Evolutionary conservation across 2,329 filamentous ascomycete genomes (phyloP), one percentile per base, ranked within the genome.

Genomic region (Fusarium bactridioides): DNA sequence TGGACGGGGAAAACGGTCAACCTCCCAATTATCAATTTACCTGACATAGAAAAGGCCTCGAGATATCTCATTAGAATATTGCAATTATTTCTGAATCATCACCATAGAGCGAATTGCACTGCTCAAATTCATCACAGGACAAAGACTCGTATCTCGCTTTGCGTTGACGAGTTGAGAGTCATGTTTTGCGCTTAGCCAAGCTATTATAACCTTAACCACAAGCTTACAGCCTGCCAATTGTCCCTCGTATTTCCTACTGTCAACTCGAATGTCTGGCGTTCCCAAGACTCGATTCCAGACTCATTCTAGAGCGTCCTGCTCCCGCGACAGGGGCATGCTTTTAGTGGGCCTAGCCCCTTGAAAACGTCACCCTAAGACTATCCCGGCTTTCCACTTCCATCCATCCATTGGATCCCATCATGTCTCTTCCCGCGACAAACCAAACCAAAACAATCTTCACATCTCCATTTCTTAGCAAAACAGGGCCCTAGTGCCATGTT

Each of bases 401-500:
- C 41, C 40, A 40, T 41, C 35, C 57, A 21, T 41, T 50, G 35
- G 35, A 37, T 37, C 18, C 58, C 64, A 69, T 69, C 57, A 64
- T 69, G 66, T 45, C 51, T 64, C 29, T 56, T 38, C 44, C 50
- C 58, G 68, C 58, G 48, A 63, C 40, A 35, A 31, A n/a, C 35
- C 43, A 43, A 61, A 48, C 35, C 33, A 43, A 61, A 48, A 19
- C 23, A 63, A 56, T 41, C 37, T n/a, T 41, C 23, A 44, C 41
- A 47, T 41, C 47, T 29, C 43, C 38, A 21, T 27, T 19, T 54
- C 23, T 37, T 33, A 58, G 37, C 61, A 67, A 54, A 37, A 59
- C 19, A 45, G 33, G 67, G 63, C 75, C 72, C 45, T 43, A 67
- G 73, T 75, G 75, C 72, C 75, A 77, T 77, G 75, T 74, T 66